Evolutionary conservation across 805 yeast genomes (phyloP), one percentile per base, ranked within the genome.

Genomic region (Ogataea sp.): DNA sequence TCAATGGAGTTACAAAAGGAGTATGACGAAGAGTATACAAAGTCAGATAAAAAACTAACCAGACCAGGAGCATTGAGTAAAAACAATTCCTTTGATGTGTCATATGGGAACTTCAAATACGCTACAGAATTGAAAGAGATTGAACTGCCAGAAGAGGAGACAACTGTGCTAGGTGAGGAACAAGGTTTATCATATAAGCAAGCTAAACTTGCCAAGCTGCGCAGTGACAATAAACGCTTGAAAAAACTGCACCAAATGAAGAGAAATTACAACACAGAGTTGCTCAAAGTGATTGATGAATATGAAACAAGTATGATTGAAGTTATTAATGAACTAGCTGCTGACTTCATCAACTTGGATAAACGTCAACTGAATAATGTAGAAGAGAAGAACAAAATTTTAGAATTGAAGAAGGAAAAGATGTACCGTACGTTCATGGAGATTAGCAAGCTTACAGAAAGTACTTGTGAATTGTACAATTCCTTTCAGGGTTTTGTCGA

Each of bases 351-450:
- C 2, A 34, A 38, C 6, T 13, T 39, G 20, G 48, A 49, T 31
- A 33, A 24, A 8, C 32, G 42, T 11, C 51, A 47, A 32, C 34
- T 49, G 24, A 34, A 38, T 15, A 43, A 48, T 35, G 52, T 47
- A 25, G 18, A 17, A 7, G 21, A 15, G 3, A 43, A 46, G 33
- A 36, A 42, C 36, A 37, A 42, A 18, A 37, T 42, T 17, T 37
- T 55, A 3, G 13, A 39, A 5, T 15, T 37, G 9, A 38, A 47
- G 32, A 43, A 44, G 29, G 35, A 41, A 20, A 21, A 44, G 27
- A 49, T 48, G 44, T 48, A 48, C 41, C 13, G 33, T 2, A 48
- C 45, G 20, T 52, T 37, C 33, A 35, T 42, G 36, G 42, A 47
- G 9, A 37, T 50, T 35, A 45, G 43, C n/a, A 45, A 40, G n/a